A percentile compares a stretch with the other conserved stretches of the same genome.
Conservation (phyloP, 2,329 filamentous ascomycete species). For the Neurospora crassa region DNA sequence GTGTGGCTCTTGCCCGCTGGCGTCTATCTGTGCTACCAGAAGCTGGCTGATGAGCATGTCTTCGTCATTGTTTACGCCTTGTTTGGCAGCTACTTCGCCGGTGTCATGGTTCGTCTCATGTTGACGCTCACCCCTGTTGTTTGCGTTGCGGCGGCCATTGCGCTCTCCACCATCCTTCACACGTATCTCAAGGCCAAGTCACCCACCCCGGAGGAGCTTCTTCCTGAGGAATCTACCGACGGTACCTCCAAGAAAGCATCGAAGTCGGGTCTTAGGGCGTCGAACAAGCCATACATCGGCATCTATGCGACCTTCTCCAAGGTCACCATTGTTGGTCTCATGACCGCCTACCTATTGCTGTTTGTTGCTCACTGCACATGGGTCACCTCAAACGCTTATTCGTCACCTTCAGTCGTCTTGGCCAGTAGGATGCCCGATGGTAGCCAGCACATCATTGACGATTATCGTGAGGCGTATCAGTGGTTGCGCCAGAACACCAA, state of each 20-base stretch:
- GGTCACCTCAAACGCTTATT: slow-evolving; percentile 99
- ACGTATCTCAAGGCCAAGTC: slow-evolving; percentile 64
- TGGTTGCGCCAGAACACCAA: slow-evolving; percentile 97
- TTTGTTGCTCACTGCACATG: slow-evolving; percentile 98
- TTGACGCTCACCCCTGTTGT: slow-evolving; percentile 93
- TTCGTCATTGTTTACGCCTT: slow-evolving; percentile 97
- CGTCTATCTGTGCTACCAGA: slow-evolving; percentile 96
- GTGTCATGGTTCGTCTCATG: slow-evolving; percentile 99
- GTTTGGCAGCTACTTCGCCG: slow-evolving; percentile 93
- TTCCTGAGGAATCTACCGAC: slow-evolving; percentile 35
- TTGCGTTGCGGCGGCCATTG: slow-evolving; percentile 86
- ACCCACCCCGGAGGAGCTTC: slow-evolving; percentile 42
- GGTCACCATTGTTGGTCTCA: slow-evolving; percentile 59
- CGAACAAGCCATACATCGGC: slow-evolving; percentile 65
- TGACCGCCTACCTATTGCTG: slow-evolving; percentile 74
- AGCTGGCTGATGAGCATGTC: slow-evolving; percentile 89
- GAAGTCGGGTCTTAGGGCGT: slow-evolving; percentile 56
- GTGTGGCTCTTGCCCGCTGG: slow-evolving; percentile 99
- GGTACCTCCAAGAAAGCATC: slow-evolving; percentile 46
- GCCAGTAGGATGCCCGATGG: slow-evolving; percentile 89
- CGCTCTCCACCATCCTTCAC: slow-evolving; percentile 79
- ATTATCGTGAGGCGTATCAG: slow-evolving; percentile 98
- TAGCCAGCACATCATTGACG: slow-evolving; percentile 96
- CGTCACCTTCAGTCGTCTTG: slow-evolving; percentile 91
- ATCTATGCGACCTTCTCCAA: slow-evolving; percentile 79